phyloP scores from a whole-genome alignment of 345 rosid genomes.

The Aegle marmelos region DNA sequence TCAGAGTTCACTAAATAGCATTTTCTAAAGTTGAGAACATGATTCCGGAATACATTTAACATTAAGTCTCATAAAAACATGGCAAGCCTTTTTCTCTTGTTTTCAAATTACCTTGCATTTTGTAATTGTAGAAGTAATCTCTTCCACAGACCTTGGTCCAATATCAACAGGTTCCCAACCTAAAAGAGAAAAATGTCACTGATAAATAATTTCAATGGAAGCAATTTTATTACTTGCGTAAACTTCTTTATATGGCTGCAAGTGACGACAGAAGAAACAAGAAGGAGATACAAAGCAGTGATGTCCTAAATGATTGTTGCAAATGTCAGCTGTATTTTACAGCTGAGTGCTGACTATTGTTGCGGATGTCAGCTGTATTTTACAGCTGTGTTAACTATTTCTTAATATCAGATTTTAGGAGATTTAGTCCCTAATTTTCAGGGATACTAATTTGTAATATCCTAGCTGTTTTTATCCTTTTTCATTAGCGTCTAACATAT shows the following conservation, averaged over 20 bases:
- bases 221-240: neutral
- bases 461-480: no score
- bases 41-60: neutral
- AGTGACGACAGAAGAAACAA: neutral
- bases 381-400: no score
- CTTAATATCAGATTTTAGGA: no score
- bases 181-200: slow-evolving; percentile 18
- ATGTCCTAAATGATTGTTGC: neutral
- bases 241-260: neutral
- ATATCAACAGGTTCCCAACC: slow-evolving; percentile 67
- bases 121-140: slow-evolving; percentile 40
- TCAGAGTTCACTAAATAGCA: neutral
- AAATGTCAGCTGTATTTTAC: no score
- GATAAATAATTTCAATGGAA: neutral
- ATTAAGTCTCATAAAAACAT: neutral
- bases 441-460: no score
- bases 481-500: no score
- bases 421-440: no score
- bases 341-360: no score
- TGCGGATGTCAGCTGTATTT: no score
- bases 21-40: neutral
- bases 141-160: slow-evolving; percentile 54
- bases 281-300: neutral
- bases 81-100: slow-evolving; percentile 3
- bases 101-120: slow-evolving; percentile 48